These are phyloP conservation scores for Erodium maritimum DNA, from an alignment of 345 rosid genomes.

Conservation along the genomic window DNA sequence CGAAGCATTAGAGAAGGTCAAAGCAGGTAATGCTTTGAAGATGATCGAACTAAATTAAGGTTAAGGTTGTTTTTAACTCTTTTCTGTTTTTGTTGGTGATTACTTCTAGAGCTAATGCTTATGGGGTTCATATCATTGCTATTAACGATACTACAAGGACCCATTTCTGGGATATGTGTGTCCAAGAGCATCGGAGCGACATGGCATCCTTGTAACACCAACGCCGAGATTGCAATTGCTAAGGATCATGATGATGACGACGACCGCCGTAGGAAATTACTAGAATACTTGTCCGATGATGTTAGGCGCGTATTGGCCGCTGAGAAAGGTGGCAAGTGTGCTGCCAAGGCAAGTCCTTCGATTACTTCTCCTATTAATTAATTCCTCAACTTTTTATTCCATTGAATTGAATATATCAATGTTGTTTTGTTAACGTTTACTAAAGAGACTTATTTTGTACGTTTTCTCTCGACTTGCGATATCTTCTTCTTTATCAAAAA, in stretches of 20 bases:
- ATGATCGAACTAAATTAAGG: too few species aligned
- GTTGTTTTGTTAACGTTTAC: too few species aligned
- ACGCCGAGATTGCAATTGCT: background rate
- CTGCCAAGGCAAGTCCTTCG: slow-evolving; percentile 21
- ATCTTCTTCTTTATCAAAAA: too few species aligned
- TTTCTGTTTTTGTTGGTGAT: background rate
- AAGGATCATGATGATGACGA: background rate
- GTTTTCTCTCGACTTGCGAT: too few species aligned
- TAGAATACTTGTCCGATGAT: slow-evolving; percentile 10
- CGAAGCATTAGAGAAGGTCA: slow-evolving; percentile 16
- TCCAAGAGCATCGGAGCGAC: slow-evolving; percentile 30
- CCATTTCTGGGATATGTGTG: slow-evolving; percentile 51
- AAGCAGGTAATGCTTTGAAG: slow-evolving; percentile 9
- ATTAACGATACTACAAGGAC: slow-evolving; percentile 44
- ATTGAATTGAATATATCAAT: too few species aligned
- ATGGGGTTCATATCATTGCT: slow-evolving; percentile 80
- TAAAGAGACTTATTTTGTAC: too few species aligned
- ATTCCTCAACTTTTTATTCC: too few species aligned
- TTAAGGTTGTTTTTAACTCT: too few species aligned
- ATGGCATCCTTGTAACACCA: slow-evolving; percentile 60
- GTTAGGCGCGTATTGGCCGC: slow-evolving; percentile 32
- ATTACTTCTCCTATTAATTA: too few species aligned
- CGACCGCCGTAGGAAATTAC: slow-evolving; percentile 29
- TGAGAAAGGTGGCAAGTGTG: slow-evolving; percentile 30
- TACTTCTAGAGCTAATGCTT: slow-evolving; percentile 87